A percentile compares a stretch with the other conserved stretches of the same genome.
phyloP scores from a whole-genome alignment of 371 early-diverging fungal species.

The Mucor plumbeus region DNA sequence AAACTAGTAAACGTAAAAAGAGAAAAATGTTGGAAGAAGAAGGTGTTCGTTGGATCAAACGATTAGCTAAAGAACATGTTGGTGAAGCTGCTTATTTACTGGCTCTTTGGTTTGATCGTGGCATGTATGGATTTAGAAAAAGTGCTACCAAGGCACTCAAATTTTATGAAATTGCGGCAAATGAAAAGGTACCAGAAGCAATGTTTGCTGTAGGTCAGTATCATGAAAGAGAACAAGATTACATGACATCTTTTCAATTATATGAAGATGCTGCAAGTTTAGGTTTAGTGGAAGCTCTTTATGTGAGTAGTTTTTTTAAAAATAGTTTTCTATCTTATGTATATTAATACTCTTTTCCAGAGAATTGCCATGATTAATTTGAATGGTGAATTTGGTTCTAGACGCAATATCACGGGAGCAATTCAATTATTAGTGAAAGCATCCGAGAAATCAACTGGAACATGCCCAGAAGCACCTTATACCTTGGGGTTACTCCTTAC shows the following conservation, averaged over 20 bases:
- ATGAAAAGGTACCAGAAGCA: conserved; percentile 43
- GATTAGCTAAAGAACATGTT: conserved; percentile 65
- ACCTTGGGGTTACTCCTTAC: conserved; percentile 40
- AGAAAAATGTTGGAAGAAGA: conserved; percentile 54
- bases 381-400: conserved; percentile 48
- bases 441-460: conserved; percentile 37
- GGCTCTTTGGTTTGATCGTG: conserved; percentile 73
- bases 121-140: conserved; percentile 58
- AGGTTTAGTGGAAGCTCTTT: conserved; percentile 70
- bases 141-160: conserved; percentile 58
- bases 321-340: neutral
- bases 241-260: conserved; percentile 69
- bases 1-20: conserved; percentile 21
- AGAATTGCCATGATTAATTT: conserved; percentile 45
- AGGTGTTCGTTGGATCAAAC: conserved; percentile 76
- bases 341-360: conserved; percentile 19
- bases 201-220: conserved; percentile 39
- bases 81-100: conserved; percentile 76
- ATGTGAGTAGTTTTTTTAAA: conserved; percentile 41
- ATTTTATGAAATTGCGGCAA: conserved; percentile 43
- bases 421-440: conserved; percentile 40
- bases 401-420: conserved; percentile 35
- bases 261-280: conserved; percentile 78
- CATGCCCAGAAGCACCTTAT: conserved; percentile 47
- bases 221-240: conserved; percentile 65